Evolutionary conservation across 1,284 basidiomycete species (phyloP).

Genomic region (Pseudozyma flocculosa): DNA sequence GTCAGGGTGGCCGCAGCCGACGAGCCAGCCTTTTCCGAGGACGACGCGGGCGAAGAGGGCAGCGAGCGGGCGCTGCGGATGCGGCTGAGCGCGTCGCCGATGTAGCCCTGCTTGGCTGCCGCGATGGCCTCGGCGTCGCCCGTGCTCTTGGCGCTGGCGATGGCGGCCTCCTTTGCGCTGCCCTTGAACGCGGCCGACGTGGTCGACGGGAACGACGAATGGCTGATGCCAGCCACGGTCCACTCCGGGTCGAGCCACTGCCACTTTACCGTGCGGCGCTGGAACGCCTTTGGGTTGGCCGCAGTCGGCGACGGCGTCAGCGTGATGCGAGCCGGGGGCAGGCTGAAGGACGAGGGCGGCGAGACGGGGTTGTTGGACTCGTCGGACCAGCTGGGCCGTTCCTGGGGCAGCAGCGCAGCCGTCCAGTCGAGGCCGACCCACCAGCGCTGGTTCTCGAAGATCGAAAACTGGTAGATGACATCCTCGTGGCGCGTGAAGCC

Average conservation of each 20-base stretch:
- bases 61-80: slow-evolving; percentile 11
- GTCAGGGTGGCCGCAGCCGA: too few species aligned
- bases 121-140: slow-evolving; percentile 23
- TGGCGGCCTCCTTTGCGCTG: slow-evolving; percentile 26
- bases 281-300: slow-evolving; percentile 41
- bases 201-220: slow-evolving; percentile 10
- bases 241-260: slow-evolving; percentile 61
- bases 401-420: slow-evolving; percentile 81
- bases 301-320: slow-evolving; percentile 47
- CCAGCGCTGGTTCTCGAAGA: slow-evolving; percentile 95
- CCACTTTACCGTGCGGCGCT: slow-evolving; percentile 57
- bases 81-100: slow-evolving; percentile 28
- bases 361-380: slow-evolving; percentile 56
- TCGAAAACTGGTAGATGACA: slow-evolving; percentile 54
- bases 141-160: slow-evolving; percentile 9
- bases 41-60: background rate
- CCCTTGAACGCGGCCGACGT: slow-evolving; percentile 13
- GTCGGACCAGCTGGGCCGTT: slow-evolving; percentile 79
- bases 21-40: background rate
- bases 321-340: slow-evolving; percentile 58
- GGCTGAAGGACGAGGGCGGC: slow-evolving; percentile 65
- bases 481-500: slow-evolving; percentile 39
- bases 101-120: slow-evolving; percentile 28
- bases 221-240: slow-evolving; percentile 54
- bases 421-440: slow-evolving; percentile 76